These are phyloP conservation scores for Alternaria novae-zelandiae DNA, from an alignment of 2,329 filamentous ascomycete genomes.

Conservation along the genomic window DNA sequence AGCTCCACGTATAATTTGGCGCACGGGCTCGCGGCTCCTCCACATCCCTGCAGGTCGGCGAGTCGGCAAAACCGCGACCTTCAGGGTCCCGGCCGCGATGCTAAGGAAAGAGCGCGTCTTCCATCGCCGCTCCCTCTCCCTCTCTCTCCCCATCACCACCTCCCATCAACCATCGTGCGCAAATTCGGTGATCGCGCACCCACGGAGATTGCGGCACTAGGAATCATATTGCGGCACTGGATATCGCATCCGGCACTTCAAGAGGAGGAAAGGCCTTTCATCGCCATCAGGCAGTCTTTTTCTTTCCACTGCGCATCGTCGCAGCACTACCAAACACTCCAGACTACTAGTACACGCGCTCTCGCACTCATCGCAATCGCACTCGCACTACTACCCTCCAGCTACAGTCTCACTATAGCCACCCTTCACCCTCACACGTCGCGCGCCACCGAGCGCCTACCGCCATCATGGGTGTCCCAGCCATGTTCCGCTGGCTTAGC, in stretches of 20 bases:
- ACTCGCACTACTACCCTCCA: constrained; percentile 10
- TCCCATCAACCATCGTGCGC: constrained; percentile 12
- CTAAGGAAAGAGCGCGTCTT: constrained; percentile 12
- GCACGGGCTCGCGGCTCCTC: constrained; percentile 19
- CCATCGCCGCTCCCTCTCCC: neutral
- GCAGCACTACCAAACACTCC: constrained; percentile 25
- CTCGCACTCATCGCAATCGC: constrained; percentile 21
- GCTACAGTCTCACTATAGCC: constrained; percentile 1
- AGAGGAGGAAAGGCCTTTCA: neutral
- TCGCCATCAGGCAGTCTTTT: constrained; percentile 13
- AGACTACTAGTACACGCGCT: constrained; percentile 23
- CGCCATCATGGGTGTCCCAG: constrained; percentile 83
- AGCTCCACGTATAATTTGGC: constrained; percentile 31
- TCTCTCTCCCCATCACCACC: constrained; percentile 2
- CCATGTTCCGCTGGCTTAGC: constrained; percentile 94
- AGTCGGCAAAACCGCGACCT: constrained; percentile 26
- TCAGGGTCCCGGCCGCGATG: constrained; percentile 23
- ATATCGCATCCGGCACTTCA: constrained; percentile 3
- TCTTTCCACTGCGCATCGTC: constrained; percentile 20
- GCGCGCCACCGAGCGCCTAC: constrained; percentile 26
- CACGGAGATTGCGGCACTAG: constrained; percentile 2
- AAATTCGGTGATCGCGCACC: constrained; percentile 7
- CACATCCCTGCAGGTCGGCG: constrained; percentile 2
- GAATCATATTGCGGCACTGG: neutral
- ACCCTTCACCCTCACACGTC: neutral